Evolutionary conservation across 2,329 filamentous ascomycete species (phyloP).

Genomic region (Sporothrix euskadiensis): DNA sequence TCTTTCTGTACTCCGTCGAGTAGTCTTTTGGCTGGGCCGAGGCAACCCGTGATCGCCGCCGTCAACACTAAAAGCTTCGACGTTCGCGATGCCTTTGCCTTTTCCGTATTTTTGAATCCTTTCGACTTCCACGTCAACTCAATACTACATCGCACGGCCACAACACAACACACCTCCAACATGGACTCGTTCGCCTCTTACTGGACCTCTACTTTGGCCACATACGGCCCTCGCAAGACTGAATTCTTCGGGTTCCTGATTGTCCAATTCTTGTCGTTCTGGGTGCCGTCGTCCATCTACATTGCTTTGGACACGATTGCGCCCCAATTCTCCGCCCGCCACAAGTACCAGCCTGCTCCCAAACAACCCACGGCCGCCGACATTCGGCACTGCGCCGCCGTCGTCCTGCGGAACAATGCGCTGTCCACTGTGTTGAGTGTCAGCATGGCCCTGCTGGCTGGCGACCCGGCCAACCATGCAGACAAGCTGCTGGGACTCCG

Average conservation of each 20-base stretch:
- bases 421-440: constrained; percentile 42
- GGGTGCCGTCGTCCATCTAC: constrained; percentile 47
- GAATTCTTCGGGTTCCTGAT: constrained; percentile 46
- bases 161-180: background rate
- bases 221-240: constrained; percentile 37
- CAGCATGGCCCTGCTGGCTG: constrained; percentile 23
- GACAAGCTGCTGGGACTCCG: constrained; percentile 41
- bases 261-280: constrained; percentile 50
- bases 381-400: constrained; percentile 45
- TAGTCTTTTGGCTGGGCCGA: background rate
- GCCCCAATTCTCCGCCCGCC: constrained; percentile 51
- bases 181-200: background rate
- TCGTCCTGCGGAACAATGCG: constrained; percentile 52
- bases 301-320: constrained; percentile 46
- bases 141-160: background rate
- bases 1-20: background rate
- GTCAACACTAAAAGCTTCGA: background rate
- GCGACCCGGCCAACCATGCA: background rate
- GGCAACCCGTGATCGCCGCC: constrained; percentile 2
- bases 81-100: background rate
- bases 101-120: background rate
- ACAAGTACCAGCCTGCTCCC: constrained; percentile 56
- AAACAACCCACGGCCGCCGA: constrained; percentile 51
- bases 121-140: background rate
- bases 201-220: constrained; percentile 34